Evolutionary conservation across 2,329 filamentous ascomycete species (phyloP), one percentile per base, ranked within the genome.

Genomic region (Colletotrichum somersetense): DNA sequence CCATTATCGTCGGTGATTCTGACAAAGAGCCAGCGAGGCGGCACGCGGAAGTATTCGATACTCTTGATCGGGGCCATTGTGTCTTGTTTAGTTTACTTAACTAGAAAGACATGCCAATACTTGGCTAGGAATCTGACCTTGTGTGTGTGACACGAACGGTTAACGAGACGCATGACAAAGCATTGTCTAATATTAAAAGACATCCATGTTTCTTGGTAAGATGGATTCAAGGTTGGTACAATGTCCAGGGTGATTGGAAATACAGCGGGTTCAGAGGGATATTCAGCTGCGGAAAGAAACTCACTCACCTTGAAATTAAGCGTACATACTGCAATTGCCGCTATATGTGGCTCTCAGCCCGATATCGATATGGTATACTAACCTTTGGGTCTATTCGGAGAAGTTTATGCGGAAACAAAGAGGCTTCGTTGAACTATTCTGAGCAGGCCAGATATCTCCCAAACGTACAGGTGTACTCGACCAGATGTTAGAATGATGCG

Each of bases 21-120:
- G 76, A 92, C 90, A 73, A 92, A 92, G 3, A 92, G 85, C 90
- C 90, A 92, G 59, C 90, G 83, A 26, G 90, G 90, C 62, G 88
- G 87, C 33, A 92, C 88, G 38, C 89, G 86, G 78, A 92, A 92
- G 77, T 91, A 91, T 76, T 92, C 89, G 35, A 92, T 88, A 16
- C 77, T 84, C 74, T 86, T 85, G 77, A 92, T 91, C 1, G 46
- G 35, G 14, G 46, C 65, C 65, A 62, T 56, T n/a, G 30, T 46
- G 30, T 7, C 42, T 48, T 6, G 26, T 48, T 7, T 42, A 14
- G 12, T 33, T 8, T 53, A 53, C 16, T 53, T 53, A 26, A 33
- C 48, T 26, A 14, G 10, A 33, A 30, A 11, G 14, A 20, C 6
- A 7, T 26, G 26, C 10, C 14, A 53, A 12, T 33, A 1, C 12